A percentile compares a stretch with the other conserved stretches of the same genome.
Conservation (phyloP, 768 basidiomycete genomes). For the Phallus indusiatus region DNA sequence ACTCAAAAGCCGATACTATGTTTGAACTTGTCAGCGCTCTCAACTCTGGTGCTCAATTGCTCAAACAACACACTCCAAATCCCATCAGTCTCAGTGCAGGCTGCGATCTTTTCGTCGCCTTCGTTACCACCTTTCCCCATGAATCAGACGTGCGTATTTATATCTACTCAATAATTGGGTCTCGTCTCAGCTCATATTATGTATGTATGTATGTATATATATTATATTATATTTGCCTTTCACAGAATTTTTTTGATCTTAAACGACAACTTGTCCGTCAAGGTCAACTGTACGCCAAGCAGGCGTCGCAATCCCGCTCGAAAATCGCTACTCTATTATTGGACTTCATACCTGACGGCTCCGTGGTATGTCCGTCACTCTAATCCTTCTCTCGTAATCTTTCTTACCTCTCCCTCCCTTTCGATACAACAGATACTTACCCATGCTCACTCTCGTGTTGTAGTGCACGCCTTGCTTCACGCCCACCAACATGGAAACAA, state of each 20-base stretch:
- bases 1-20: conserved; percentile 83
- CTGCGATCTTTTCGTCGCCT: conserved; percentile 83
- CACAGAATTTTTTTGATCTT: conserved; percentile 72
- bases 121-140: conserved; percentile 77
- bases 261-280: conserved; percentile 78
- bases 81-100: conserved; percentile 83
- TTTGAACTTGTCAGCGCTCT: conserved; percentile 84
- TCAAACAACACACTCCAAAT: conserved; percentile 59
- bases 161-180: background rate
- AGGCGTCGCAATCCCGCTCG: conserved; percentile 76
- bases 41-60: conserved; percentile 57
- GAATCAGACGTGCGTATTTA: conserved; percentile 56
- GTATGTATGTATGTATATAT: background rate
- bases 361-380: conserved; percentile 50
- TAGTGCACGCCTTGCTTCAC: conserved; percentile 83
- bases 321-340: conserved; percentile 87
- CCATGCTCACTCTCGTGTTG: conserved; percentile 94
- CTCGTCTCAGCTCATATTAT: no score
- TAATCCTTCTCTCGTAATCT: background rate
- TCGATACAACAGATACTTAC: conserved; percentile 70
- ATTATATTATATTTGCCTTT: conserved; percentile 8
- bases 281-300: conserved; percentile 64
- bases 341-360: conserved; percentile 92
- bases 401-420: background rate
- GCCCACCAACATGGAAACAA: conserved; percentile 73